A percentile compares a stretch with the other conserved stretches of the same genome.
Evolutionary conservation across 2,329 filamentous ascomycete genomes (phyloP).

Genomic region (Exophiala bonariae): DNA sequence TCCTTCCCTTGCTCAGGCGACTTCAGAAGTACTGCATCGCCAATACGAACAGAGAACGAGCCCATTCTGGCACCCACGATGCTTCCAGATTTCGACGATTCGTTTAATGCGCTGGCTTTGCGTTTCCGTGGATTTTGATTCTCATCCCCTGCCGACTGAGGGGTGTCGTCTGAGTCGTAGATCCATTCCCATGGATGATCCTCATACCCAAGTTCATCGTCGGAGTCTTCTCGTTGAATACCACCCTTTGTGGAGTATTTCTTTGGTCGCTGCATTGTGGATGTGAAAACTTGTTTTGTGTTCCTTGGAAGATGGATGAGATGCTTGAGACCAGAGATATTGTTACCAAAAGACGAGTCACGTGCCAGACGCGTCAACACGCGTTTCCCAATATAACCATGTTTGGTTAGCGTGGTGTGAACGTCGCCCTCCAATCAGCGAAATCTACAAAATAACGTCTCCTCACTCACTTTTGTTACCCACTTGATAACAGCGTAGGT

Average conservation of each 20-base stretch:
- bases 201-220: slow-evolving; percentile 77
- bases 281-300: no score
- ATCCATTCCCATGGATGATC: slow-evolving; percentile 80
- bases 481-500: no score
- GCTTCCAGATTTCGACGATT: slow-evolving; percentile 25
- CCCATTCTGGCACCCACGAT: slow-evolving; percentile 85
- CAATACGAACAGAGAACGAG: slow-evolving; percentile 73
- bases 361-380: no score
- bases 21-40: slow-evolving; percentile 83
- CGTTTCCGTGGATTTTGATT: slow-evolving; percentile 27
- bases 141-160: slow-evolving; percentile 8
- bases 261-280: slow-evolving; percentile 29
- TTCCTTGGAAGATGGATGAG: no score
- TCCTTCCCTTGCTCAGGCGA: slow-evolving; percentile 83
- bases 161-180: slow-evolving; percentile 50
- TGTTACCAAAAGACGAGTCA: no score
- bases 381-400: no score
- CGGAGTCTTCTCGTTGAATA: slow-evolving; percentile 74
- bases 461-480: no score
- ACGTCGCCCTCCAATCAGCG: no score
- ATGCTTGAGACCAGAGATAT: no score
- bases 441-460: background rate
- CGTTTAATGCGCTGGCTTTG: slow-evolving; percentile 25
- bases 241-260: slow-evolving; percentile 60
- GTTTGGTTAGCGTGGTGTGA: no score